Base-by-base conservation (phyloP, 208 protist genomes). In the Leishmania lainsoni region DNA sequence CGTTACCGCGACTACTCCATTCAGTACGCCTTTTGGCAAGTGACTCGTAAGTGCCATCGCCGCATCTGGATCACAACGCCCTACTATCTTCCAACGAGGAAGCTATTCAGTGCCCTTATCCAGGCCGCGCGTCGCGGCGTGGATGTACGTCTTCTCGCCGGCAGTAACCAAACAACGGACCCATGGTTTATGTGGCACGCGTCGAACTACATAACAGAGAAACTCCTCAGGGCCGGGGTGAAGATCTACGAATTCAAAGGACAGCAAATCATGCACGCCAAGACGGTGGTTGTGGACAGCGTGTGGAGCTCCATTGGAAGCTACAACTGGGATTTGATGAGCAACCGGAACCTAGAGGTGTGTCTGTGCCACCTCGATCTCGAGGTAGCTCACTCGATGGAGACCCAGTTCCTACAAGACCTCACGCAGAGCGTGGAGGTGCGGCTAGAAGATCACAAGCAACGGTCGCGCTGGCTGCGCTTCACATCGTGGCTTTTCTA, bases 281-380 rank as follows among this genome's bases (percentile, higher is more conserved):
- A 98, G 85, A 98, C 93, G 48, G 89, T 98, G 39, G 93, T 97
- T 2, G 94, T 94, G n/a, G 97, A 98, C 83, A 96, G 94, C 73
- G 89, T 97, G 74, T 98, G 92, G 93, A 91, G 87, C 70, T 97
- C 90, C 12, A 88, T 98, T 35, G 97, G 97, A 45, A 97, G 91
- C 83, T 98, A 97, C 87, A 98, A 98, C 83, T 95, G 95, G 89
- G 97, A 98, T 75, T 84, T 95, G 75, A 94, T 98, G 92, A 97
- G 93, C 84, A 97, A 98, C 86, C 95, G 94, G 58, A 97, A 97
- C 83, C 84, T 98, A 71, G 94, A 98, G 81, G 91, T 97, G 68
- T 97, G 93, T 75, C 63, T 98, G 12, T 95, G 91, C 80, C 89
- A 95, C 75, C 81, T 97, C 14, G 89, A 93, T 75, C 75, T 87